Evolutionary conservation across 148 eudicot genomes (phyloP).

Genomic region (Spergularia bocconei): DNA sequence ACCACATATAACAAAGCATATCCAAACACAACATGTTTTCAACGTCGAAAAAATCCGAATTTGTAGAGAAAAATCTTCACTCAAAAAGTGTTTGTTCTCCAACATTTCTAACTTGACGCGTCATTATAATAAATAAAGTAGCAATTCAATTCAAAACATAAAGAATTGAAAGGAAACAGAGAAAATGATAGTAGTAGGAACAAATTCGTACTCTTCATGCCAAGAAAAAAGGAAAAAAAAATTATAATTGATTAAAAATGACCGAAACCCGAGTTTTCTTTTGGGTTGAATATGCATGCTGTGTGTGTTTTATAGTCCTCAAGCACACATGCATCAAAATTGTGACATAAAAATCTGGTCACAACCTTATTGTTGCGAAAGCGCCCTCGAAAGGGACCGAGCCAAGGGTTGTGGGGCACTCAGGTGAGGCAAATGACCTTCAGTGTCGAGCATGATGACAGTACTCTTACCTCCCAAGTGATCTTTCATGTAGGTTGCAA

Average conservation of each 20-base stretch:
- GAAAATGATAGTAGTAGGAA: no score
- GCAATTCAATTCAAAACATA: no score
- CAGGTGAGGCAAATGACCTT: conserved; percentile 91
- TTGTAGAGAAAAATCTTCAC: neutral
- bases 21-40: neutral
- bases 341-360: neutral
- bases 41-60: neutral
- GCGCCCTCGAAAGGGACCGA: conserved; percentile 49
- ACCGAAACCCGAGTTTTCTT: neutral
- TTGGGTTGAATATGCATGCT: neutral
- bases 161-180: no score
- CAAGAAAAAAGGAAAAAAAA: no score
- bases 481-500: conserved; percentile 66
- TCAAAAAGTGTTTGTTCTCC: conserved; percentile 12
- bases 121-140: no score
- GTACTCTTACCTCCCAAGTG: conserved; percentile 70
- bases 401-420: conserved; percentile 73
- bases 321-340: neutral
- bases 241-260: neutral
- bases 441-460: conserved; percentile 60
- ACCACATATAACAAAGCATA: neutral
- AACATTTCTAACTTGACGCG: neutral
- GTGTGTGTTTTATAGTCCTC: neutral
- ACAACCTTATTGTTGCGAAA: conserved; percentile 33
- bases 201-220: no score